Base-by-base conservation (phyloP, 768 basidiomycete genomes). In the Pleurotus eryngii region DNA sequence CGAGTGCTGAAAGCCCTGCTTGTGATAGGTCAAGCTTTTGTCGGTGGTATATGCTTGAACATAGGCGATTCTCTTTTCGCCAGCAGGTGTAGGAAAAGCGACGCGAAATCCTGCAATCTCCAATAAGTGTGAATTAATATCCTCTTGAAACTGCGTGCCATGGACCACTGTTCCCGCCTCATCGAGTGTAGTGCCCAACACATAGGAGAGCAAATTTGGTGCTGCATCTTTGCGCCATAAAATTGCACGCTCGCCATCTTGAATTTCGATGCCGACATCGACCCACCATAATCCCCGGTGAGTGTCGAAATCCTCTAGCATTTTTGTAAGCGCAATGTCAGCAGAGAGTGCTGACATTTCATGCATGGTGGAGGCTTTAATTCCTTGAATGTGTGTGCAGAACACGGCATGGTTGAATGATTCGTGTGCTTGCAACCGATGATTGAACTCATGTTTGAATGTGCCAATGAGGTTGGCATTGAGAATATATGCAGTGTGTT, bases 201-300 rank as follows among this genome's bases (percentile, higher is more conserved):
- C 53, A 17, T 46, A n/a, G 12, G 9, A 15, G 14, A 55, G n/a
- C 9, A 55, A 6, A 7, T 39, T 14, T 18, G 9, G 8, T 3
- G 37, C 37, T 6, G n/a, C 17, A 55, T 55, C 53, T 12, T 5
- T n/a, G 2, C 38, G 15, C 53, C 53, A 55, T 17, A 39, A 39
- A 20, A 39, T 40, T 8, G 27, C 53, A 8, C 42, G 15, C 2
- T 20, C 38, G 38, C 18, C n/a, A 9, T 55, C 53, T 5, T n/a
- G 42, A 18, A 55, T 4, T 20, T 55, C 53, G 5, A 55, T 15
- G 11, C 53, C 53, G 22, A 55, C 53, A 55, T 55, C 53, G 2
- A 55, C 20, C 17, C 9, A 55, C 53, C 53, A 55, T 4, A 14
- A 14, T 14, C 53, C 53, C 9, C 22, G 17, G 14, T 3, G 4